These are phyloP conservation scores for Nakaseomyces nivariensis DNA, from an alignment of 1,139 yeast genomes.

Conservation along the genomic window DNA sequence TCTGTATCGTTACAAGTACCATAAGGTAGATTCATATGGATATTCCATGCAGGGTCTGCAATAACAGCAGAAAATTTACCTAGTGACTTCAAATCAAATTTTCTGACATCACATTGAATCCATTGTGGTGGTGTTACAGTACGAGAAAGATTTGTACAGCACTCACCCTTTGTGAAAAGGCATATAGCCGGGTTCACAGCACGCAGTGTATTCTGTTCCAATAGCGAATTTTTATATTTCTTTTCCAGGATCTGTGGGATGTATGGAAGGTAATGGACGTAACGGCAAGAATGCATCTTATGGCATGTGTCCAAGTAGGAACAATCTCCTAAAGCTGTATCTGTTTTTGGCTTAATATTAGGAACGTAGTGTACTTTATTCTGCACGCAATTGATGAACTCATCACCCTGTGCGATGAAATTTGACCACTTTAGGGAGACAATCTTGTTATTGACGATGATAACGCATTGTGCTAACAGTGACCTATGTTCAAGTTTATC, in stretches of 20 bases:
- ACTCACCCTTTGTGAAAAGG: constrained; percentile 50
- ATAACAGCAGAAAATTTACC: constrained; percentile 84
- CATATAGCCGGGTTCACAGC: constrained; percentile 14
- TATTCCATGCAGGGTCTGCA: constrained; percentile 90
- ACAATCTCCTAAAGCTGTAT: constrained; percentile 73
- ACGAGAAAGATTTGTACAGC: constrained; percentile 32
- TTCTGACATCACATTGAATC: constrained; percentile 75
- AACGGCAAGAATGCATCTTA: constrained; percentile 69
- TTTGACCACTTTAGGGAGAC: constrained; percentile 23
- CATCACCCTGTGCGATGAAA: constrained; percentile 23
- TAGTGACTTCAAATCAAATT: constrained; percentile 53
- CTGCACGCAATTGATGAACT: constrained; percentile 35
- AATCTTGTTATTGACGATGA: constrained; percentile 25
- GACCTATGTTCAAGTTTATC: constrained; percentile 37
- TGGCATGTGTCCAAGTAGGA: constrained; percentile 91
- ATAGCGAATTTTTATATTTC: constrained; percentile 25
- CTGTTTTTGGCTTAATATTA: constrained; percentile 49
- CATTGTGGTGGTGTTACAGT: constrained; percentile 56
- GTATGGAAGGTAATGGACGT: constrained; percentile 66
- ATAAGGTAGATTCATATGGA: constrained; percentile 72
- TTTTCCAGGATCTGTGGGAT: constrained; percentile 33
- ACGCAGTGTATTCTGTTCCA: constrained; percentile 19
- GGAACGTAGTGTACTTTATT: constrained; percentile 55
- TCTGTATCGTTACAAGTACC: constrained; percentile 72
- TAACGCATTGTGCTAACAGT: constrained; percentile 16